phyloP scores from a whole-genome alignment of 2,329 filamentous ascomycete species.

The Ceratocystis colombiana region DNA sequence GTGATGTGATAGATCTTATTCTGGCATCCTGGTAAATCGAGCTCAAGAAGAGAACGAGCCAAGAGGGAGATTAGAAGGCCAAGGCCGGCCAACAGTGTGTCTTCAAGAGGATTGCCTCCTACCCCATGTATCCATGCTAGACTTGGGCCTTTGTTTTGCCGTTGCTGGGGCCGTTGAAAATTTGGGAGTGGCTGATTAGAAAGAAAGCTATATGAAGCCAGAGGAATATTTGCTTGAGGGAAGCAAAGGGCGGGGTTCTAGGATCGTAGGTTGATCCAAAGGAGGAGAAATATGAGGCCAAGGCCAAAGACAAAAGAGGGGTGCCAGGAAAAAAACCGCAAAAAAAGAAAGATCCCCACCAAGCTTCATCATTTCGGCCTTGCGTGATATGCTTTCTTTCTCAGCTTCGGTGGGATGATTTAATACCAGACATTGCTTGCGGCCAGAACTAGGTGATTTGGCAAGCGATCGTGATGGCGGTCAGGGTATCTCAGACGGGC shows the following conservation, averaged over 20 bases:
- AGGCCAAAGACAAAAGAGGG: conserved; percentile 5
- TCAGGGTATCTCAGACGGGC: background rate
- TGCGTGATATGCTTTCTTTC: background rate
- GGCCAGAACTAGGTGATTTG: background rate
- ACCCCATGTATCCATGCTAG: conserved; percentile 1
- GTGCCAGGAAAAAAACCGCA: background rate
- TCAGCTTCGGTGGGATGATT: background rate
- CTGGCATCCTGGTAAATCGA: background rate
- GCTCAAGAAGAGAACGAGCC: conserved; percentile 9
- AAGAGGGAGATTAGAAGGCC: conserved; percentile 8
- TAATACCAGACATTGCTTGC: background rate
- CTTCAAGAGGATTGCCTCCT: no score
- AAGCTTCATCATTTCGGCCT: background rate
- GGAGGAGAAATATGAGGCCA: background rate
- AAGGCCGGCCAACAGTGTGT: background rate
- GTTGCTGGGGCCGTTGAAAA: no score
- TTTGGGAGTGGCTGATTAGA: background rate
- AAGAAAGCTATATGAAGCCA: background rate
- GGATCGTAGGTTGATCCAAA: conserved; percentile 13
- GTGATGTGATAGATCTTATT: conserved; percentile 9
- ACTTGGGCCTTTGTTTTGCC: background rate
- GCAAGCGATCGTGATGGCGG: background rate
- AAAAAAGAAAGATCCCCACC: background rate
- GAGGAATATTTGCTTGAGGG: background rate
- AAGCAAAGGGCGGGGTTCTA: conserved; percentile 4